phyloP scores from a whole-genome alignment of 2,329 filamentous ascomycete species.

The Exophiala xenobiotica region DNA sequence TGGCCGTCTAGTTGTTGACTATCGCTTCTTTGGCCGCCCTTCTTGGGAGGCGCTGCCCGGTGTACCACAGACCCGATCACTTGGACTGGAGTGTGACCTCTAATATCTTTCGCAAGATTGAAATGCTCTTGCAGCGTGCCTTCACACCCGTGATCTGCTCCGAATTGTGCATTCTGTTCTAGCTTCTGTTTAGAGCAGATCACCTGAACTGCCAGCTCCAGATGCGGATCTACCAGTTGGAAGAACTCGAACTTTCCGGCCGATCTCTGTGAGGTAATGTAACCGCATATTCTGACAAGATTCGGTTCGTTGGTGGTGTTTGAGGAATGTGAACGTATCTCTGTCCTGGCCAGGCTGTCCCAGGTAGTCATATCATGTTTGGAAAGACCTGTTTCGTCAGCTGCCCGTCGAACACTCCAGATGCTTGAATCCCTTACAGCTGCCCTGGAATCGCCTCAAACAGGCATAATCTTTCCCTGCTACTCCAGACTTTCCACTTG shows the following conservation, averaged over 20 bases:
- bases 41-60: slow-evolving; percentile 8
- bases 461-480: slow-evolving; percentile 6
- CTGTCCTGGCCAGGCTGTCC: slow-evolving; percentile 12
- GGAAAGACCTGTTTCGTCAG: slow-evolving; percentile 6
- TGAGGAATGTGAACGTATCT: not conserved
- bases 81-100: slow-evolving; percentile 20
- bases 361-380: slow-evolving; percentile 4
- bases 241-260: slow-evolving; percentile 23
- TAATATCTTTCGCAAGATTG: slow-evolving; percentile 13
- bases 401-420: not conserved
- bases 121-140: not conserved
- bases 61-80: slow-evolving; percentile 16
- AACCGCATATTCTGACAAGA: slow-evolving; percentile 21
- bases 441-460: slow-evolving; percentile 13
- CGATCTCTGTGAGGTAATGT: slow-evolving; percentile 27
- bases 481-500: not conserved
- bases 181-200: slow-evolving; percentile 13
- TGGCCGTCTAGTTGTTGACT: slow-evolving; percentile 31
- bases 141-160: no score
- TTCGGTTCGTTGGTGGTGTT: not conserved
- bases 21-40: not conserved
- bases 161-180: no score
- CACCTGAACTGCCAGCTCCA: slow-evolving; percentile 29
- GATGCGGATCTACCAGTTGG: slow-evolving; percentile 21
- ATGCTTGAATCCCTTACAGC: not conserved